Evolutionary conservation across 202 grass and related monocot species (phyloP).

Genomic region (Carex sylvatica): DNA sequence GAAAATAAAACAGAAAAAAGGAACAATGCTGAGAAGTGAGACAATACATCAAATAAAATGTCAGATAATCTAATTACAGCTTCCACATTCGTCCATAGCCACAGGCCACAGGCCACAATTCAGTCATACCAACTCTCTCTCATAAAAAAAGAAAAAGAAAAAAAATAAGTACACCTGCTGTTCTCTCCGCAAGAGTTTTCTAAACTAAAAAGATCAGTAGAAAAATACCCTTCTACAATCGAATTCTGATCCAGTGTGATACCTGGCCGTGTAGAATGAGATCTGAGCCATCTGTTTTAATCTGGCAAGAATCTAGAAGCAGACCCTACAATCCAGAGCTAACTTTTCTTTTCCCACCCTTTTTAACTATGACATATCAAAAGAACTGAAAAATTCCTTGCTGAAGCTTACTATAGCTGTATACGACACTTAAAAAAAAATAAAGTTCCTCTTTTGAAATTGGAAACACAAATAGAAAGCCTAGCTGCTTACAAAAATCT

Average conservation of each 20-base stretch:
- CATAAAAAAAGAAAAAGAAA: background rate
- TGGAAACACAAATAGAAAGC: background rate
- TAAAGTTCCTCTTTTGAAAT: background rate
- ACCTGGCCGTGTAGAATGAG: too few species aligned
- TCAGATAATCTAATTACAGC: background rate
- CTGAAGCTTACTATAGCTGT: background rate
- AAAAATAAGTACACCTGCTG: background rate
- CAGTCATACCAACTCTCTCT: background rate
- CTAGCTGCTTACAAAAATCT: conserved; percentile 20
- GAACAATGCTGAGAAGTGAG: too few species aligned
- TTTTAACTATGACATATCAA: background rate
- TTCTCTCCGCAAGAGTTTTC: background rate
- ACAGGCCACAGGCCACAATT: background rate
- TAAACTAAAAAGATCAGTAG: background rate
- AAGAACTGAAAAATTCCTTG: background rate
- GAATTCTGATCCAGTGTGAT: too few species aligned
- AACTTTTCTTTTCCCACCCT: background rate
- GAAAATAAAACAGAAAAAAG: background rate
- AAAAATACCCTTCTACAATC: background rate
- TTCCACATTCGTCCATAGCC: background rate
- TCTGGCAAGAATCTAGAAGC: too few species aligned
- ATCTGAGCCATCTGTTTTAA: too few species aligned
- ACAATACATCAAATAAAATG: background rate
- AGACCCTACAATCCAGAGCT: background rate
- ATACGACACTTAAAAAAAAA: background rate